These are phyloP conservation scores for Megacollybia marginata DNA, from an alignment of 768 basidiomycete species.

Conservation along the genomic window DNA sequence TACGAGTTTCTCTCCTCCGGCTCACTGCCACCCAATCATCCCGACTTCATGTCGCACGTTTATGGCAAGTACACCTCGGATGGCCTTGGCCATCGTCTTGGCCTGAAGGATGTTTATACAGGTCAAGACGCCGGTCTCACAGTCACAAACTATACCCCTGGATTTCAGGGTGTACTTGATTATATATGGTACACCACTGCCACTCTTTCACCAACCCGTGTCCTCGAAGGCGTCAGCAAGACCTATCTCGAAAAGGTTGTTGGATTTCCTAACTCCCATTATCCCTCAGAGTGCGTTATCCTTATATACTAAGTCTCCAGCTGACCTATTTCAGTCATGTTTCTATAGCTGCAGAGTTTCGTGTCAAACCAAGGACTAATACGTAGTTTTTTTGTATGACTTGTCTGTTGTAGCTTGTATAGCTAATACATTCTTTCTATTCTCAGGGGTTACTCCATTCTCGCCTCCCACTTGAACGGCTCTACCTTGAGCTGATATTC, in stretches of 20 bases:
- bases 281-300: slow-evolving; percentile 86
- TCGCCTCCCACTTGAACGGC: background rate
- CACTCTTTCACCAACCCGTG: slow-evolving; percentile 68
- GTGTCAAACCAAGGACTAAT: slow-evolving; percentile 59
- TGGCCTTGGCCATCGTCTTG: slow-evolving; percentile 73
- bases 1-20: slow-evolving; percentile 87
- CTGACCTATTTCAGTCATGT: slow-evolving; percentile 47
- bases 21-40: slow-evolving; percentile 60
- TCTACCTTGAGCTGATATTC: background rate
- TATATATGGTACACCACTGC: slow-evolving; percentile 87
- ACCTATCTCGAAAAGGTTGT: slow-evolving; percentile 83
- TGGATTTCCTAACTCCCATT: slow-evolving; percentile 95
- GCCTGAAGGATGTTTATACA: slow-evolving; percentile 81
- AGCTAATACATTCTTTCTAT: too few species aligned
- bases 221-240: slow-evolving; percentile 85
- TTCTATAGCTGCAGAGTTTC: slow-evolving; percentile 66
- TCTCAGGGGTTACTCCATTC: background rate
- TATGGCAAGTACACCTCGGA: slow-evolving; percentile 93
- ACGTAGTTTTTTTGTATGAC: too few species aligned
- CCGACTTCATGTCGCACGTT: slow-evolving; percentile 85
- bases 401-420: too few species aligned
- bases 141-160: slow-evolving; percentile 87
- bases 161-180: slow-evolving; percentile 82
- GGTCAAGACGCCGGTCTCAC: slow-evolving; percentile 25
- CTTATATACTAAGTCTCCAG: slow-evolving; percentile 6